Base-by-base conservation (phyloP, 140 eudicot genomes). In the Anethum foeniculum region DNA sequence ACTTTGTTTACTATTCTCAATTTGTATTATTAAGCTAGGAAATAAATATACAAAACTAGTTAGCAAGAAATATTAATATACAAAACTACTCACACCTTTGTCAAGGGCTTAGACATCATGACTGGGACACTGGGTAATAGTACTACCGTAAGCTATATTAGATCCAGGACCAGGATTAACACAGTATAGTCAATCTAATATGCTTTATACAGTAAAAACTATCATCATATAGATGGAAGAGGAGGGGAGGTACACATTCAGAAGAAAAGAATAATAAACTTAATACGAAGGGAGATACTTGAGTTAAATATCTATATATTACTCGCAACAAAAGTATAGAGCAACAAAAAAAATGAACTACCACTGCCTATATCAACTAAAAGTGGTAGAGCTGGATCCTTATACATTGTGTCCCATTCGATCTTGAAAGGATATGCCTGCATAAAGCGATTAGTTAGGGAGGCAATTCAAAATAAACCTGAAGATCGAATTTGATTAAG, bases 321-420 rank as follows among this genome's bases (percentile, higher is more conserved):
- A 25, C 56, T 46, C 72, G 10, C 41, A 41, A 80, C 39, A 23
- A 78, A 34, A 73, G 27, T 18, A 83, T 64, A 60, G 62, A 65
- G 62, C 56, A 80, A 39, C 52, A 78, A 85, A 81, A 78, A 58
- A 5, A 23, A 7, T 23, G 60, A 79, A 78, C 83, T 93, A 93
- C 98, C 97, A 77, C 97, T 90, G 86, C 98, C 98, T 18, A 93
- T 82, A 82, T 93, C 98, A 85, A 93, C 96, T 69, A 90, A 84
- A 80, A 93, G 87, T 64, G 98, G 96, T 75, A 67, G 90, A 72
- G 85, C 54, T 48, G 96, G 92, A 87, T 93, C 89, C 76, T n/a
- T 80, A 86, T 90, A 93, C 52, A 79, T 79, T 21, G 83, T 77
- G 79, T 82, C 81, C 98, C 98, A 93, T 72, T 87, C 86, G 51